A percentile compares a stretch with the other conserved stretches of the same genome.
These are phyloP conservation scores for Astraeus odoratus DNA, from an alignment of 768 basidiomycete species.

Conservation along the genomic window DNA sequence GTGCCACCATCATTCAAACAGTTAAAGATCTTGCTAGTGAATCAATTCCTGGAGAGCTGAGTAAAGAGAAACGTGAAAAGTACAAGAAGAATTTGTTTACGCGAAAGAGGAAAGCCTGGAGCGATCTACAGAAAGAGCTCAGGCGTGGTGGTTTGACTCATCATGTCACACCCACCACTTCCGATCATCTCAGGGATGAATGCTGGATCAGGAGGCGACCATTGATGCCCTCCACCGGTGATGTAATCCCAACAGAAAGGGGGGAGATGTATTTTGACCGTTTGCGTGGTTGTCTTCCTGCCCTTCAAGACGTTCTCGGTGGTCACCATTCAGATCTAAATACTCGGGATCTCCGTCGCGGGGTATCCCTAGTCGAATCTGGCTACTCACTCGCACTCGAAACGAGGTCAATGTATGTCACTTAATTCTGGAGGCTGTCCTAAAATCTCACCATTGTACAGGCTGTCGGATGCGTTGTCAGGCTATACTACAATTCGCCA, in stretches of 20 bases:
- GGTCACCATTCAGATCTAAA: constrained; percentile 76
- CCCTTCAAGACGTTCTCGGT: constrained; percentile 52
- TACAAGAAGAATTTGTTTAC: constrained; percentile 65
- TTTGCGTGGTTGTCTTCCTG: constrained; percentile 57
- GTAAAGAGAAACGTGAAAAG: constrained; percentile 49
- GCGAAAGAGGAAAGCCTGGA: constrained; percentile 86
- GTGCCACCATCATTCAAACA: constrained; percentile 56
- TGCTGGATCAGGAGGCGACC: constrained; percentile 67
- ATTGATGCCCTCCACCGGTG: constrained; percentile 21
- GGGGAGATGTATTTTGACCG: constrained; percentile 60
- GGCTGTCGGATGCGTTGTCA: constrained; percentile 17
- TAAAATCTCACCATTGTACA: constrained; percentile 10
- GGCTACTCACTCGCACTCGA: constrained; percentile 62
- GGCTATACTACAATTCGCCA: constrained; percentile 10
- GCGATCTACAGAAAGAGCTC: constrained; percentile 85
- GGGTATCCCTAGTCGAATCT: constrained; percentile 72
- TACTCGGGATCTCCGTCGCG: constrained; percentile 83
- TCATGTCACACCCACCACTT: constrained; percentile 64
- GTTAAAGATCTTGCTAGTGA: constrained; percentile 48
- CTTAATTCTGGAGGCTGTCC: background rate
- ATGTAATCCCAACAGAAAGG: constrained; percentile 28
- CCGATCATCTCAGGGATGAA: constrained; percentile 46
- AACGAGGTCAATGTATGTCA: constrained; percentile 50
- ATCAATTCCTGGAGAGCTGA: constrained; percentile 34
- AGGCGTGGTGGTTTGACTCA: constrained; percentile 70